Evolutionary conservation across 768 basidiomycete genomes (phyloP), one percentile per base, ranked within the genome.

Genomic region (Leccinum obscurum): DNA sequence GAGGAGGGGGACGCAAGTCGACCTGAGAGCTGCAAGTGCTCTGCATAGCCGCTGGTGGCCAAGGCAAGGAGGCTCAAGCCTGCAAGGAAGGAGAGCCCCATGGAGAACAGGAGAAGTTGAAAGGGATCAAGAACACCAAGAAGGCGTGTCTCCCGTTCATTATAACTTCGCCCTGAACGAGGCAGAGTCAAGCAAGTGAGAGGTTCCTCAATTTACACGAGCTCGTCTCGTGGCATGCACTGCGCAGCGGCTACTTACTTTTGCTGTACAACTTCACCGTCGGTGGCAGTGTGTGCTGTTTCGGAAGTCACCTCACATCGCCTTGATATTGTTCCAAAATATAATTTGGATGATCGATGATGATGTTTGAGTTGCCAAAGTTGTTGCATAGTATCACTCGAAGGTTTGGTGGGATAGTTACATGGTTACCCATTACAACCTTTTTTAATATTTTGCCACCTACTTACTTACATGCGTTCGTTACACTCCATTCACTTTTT

Each of bases 401-500:
- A 30, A 30, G 28, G 28, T 30, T 30, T 30, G 30, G 30, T 34
- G 32, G 32, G 32, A 34, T 34, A 34, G 34, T 34, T 5, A 34
- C 34, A 35, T 35, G 0, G 34, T 35, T 35, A 35, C 34, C 10
- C 32, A 34, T 34, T 49, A 26, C 24, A 4, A 50, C n/a, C 24
- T 17, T 28, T 28, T 17, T 41, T 41, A 41, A 41, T 41, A 41
- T 10, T 44, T 44, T 44, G n/a, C 41, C 41, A 22, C 41, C n/a
- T 37, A 15, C 37, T 6, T 20, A 44, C 49, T 26, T 50, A 15
- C 49, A 75, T 74, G 70, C 66, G 41, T 30, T 68, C 70, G 0
- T 69, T 74, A 50, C 56, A n/a, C 46, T 41, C 62, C 49, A 2
- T 64, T 24, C 72, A 53, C 22, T 72, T 65, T 0, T 74, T 75